Evolutionary conservation across 345 rosid genomes (phyloP).

Genomic region (Isatis tinctoria): DNA sequence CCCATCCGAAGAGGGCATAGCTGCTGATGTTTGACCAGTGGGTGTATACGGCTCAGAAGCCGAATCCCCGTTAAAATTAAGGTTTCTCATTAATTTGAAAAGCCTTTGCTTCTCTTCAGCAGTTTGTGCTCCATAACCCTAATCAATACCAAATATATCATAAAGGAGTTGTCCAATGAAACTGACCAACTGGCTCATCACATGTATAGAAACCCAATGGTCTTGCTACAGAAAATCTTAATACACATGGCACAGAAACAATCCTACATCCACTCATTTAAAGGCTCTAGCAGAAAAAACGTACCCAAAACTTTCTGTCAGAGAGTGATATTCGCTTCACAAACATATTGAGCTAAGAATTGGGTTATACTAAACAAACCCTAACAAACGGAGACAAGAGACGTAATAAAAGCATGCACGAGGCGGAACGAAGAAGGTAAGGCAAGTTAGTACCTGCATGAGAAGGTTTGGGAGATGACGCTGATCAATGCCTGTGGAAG

Average conservation of each 20-base stretch:
- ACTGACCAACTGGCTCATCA: not conserved
- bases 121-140: constrained; percentile 98
- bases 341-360: not conserved
- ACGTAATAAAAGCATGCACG: not conserved
- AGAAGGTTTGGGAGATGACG: constrained; percentile 84
- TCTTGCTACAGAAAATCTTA: not conserved
- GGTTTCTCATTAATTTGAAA: constrained; percentile 90
- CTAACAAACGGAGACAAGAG: not conserved
- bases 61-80: constrained; percentile 90
- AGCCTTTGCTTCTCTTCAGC: constrained; percentile 98
- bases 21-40: constrained; percentile 59
- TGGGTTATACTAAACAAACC: not conserved
- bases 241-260: not conserved
- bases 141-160: constrained; percentile 8
- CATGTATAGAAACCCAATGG: not conserved
- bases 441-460: constrained; percentile 61
- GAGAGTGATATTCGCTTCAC: constrained; percentile 3
- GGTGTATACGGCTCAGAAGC: constrained; percentile 73
- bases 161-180: not conserved
- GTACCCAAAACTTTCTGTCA: not conserved
- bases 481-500: constrained; percentile 72
- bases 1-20: constrained; percentile 62
- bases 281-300: not conserved
- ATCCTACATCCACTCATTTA: constrained; percentile 1
- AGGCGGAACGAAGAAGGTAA: not conserved